phyloP scores from a whole-genome alignment of 2,329 filamentous ascomycete species.

The Neonectria neomacrospora region DNA sequence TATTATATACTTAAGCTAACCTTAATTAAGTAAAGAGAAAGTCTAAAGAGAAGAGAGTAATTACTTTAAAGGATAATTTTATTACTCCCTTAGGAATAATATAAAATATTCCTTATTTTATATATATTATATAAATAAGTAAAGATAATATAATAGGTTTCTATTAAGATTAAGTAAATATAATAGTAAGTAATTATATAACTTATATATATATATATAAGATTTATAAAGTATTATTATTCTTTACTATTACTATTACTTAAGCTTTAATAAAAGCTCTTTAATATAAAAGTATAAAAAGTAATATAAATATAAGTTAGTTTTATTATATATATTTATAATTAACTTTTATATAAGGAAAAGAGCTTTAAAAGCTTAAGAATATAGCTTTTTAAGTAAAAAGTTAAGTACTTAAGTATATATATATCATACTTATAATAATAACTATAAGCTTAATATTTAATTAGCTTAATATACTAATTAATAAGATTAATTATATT shows the following conservation, averaged over 20 bases:
- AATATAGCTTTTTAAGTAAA: not conserved
- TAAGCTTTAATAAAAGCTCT: not conserved
- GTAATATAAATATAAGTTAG: not conserved
- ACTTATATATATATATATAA: not conserved
- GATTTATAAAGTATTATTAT: not conserved
- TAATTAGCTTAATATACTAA: not conserved
- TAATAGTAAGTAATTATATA: not conserved
- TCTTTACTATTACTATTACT: not conserved
- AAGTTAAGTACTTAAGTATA: not conserved
- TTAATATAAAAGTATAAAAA: not conserved
- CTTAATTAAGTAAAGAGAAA: not conserved
- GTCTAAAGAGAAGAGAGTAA: not conserved
- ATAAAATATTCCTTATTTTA: not conserved
- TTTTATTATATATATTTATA: not conserved
- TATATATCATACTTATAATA: not conserved
- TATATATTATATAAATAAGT: not conserved
- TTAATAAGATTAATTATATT: not conserved
- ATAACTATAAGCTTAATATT: not conserved
- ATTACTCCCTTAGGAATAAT: not conserved
- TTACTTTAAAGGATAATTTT: not conserved
- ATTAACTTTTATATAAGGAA: not conserved
- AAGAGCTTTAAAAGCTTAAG: not conserved
- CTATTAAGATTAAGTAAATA: not conserved
- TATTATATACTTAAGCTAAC: not conserved
- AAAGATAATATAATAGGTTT: not conserved